phyloP scores from a whole-genome alignment of 2,329 filamentous ascomycete genomes.

The Aspergillus sp. region DNA sequence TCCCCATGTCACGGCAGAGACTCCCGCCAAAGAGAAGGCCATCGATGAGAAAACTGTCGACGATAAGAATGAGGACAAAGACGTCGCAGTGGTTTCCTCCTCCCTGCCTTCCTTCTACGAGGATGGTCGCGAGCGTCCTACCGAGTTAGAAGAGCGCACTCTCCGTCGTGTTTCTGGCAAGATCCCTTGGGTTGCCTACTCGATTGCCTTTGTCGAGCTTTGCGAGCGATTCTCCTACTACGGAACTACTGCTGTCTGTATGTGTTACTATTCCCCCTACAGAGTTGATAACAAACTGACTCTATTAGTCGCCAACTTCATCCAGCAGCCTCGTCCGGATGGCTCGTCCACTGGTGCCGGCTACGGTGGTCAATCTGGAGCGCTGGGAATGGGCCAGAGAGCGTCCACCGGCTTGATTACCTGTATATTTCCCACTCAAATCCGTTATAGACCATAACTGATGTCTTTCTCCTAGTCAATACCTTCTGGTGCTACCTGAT shows the following conservation, averaged over 20 bases:
- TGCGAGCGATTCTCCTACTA: conserved; percentile 78
- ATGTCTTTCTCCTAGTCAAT: conserved; percentile 39
- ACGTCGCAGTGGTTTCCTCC: conserved; percentile 2
- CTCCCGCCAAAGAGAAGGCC: not conserved
- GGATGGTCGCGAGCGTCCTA: conserved; percentile 20
- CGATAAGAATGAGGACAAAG: not conserved
- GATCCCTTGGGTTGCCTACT: conserved; percentile 63
- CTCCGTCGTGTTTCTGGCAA: conserved; percentile 32
- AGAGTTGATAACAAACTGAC: conserved; percentile 5
- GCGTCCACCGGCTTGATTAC: conserved; percentile 51
- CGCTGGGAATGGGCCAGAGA: conserved; percentile 56
- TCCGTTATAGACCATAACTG: not conserved
- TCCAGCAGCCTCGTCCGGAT: conserved; percentile 52
- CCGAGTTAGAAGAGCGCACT: conserved; percentile 26
- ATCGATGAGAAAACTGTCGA: conserved; percentile 1
- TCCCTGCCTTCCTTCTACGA: not conserved
- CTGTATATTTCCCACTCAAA: conserved; percentile 26
- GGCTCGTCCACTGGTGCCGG: conserved; percentile 51
- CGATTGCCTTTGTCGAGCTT: conserved; percentile 68
- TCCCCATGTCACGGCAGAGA: conserved; percentile 1
- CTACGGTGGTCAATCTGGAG: conserved; percentile 39
- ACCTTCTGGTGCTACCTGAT: conserved; percentile 60
- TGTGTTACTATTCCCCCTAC: conserved; percentile 18
- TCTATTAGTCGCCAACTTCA: conserved; percentile 55
- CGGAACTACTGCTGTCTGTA: conserved; percentile 64